Evolutionary conservation across 345 rosid species (phyloP).

Genomic region (Acer negundo): DNA sequence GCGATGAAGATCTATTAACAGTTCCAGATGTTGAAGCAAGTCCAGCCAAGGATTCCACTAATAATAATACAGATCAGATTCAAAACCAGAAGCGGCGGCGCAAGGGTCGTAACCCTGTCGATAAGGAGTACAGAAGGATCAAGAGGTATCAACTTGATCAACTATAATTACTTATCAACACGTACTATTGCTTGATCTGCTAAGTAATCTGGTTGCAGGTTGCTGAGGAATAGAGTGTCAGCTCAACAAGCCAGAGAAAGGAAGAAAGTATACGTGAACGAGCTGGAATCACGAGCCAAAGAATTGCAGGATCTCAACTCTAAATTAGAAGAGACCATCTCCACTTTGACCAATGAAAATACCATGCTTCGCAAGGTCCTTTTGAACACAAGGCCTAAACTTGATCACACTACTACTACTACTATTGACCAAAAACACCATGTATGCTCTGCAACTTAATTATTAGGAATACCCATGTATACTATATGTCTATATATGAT

Average conservation of each 20-base stretch:
- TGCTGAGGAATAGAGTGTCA: conserved; percentile 77
- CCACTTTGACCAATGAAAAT: conserved; percentile 67
- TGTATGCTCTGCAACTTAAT: too few relatives aligned
- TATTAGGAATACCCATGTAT: too few relatives aligned
- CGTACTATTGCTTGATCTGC: too few relatives aligned
- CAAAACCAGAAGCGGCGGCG: conserved; percentile 50
- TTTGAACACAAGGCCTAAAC: conserved; percentile 66
- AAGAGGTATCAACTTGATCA: conserved; percentile 44
- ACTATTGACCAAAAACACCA: conserved; percentile 19
- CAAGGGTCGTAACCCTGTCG: conserved; percentile 57
- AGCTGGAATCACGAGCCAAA: conserved; percentile 54
- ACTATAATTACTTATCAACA: too few relatives aligned
- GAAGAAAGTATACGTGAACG: conserved; percentile 71
- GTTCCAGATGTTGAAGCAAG: conserved; percentile 68
- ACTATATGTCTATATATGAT: too few relatives aligned
- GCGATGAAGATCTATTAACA: conserved; percentile 67
- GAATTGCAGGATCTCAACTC: conserved; percentile 57
- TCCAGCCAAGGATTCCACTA: conserved; percentile 29
- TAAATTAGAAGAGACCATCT: conserved; percentile 66
- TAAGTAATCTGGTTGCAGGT: conserved; percentile 37
- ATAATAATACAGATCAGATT: not conserved
- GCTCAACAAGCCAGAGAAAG: conserved; percentile 89
- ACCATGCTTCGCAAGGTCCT: conserved; percentile 73
- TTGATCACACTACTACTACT: conserved; percentile 35
- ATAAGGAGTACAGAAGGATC: conserved; percentile 69